Percentiles rank a stretch among this genome's conserved stretches.
These are phyloP conservation scores for Xylaria polymorpha DNA, from an alignment of 2,329 filamentous ascomycete species.

Conservation along the genomic window DNA sequence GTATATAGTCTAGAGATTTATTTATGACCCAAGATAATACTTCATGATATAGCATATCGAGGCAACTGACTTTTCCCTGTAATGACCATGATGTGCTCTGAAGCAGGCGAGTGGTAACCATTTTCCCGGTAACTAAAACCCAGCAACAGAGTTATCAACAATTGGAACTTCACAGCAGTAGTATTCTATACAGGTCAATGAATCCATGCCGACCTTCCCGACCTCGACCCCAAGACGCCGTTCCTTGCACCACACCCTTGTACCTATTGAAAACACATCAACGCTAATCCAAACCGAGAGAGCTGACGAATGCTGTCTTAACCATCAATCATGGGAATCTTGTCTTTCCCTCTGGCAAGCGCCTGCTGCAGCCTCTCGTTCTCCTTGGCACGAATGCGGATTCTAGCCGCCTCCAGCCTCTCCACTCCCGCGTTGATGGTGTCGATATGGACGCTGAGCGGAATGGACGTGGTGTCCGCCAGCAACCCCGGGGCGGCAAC, in stretches of 20 bases:
- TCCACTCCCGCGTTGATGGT: slow-evolving; percentile 79
- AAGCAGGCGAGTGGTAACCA: neutral
- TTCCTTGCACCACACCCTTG: neutral
- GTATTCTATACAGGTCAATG: neutral
- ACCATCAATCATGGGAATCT: slow-evolving; percentile 27
- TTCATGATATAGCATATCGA: neutral
- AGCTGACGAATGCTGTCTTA: neutral
- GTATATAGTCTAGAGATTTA: neutral
- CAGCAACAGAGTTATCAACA: neutral
- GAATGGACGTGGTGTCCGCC: slow-evolving; percentile 63
- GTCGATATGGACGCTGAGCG: slow-evolving; percentile 79
- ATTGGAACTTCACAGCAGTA: neutral
- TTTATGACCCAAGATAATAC: neutral
- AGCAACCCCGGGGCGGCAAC: slow-evolving; percentile 74
- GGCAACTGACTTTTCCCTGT: neutral
- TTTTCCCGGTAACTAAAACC: neutral
- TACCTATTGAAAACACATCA: neutral
- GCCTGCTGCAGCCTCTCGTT: slow-evolving; percentile 29
- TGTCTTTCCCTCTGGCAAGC: slow-evolving; percentile 11
- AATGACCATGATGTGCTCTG: neutral
- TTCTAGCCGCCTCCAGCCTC: slow-evolving; percentile 70
- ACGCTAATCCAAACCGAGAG: neutral
- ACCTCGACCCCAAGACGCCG: slow-evolving; percentile 21
- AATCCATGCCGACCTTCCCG: neutral
- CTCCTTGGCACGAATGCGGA: slow-evolving; percentile 28